Evolutionary conservation across 352 stramenopile species (phyloP).

Genomic region (Globisporangium lucens): DNA sequence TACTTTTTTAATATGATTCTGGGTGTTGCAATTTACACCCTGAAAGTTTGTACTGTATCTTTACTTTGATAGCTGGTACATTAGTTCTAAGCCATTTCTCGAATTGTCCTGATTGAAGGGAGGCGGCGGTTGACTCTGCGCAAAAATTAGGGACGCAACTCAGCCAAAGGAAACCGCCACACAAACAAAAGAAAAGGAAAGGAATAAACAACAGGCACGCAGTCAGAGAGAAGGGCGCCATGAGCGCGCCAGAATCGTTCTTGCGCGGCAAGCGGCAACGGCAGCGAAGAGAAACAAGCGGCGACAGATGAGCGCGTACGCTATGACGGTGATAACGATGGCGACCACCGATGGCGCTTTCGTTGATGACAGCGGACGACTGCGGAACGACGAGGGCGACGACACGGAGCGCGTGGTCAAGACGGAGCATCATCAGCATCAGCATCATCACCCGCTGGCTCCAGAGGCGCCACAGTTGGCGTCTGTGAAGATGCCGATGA

Average conservation of each 20-base stretch:
- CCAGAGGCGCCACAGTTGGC: not conserved
- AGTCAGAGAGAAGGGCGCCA: not conserved
- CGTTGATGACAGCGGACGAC: not conserved
- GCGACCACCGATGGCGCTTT: not conserved
- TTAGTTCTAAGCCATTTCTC: no score
- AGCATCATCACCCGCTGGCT: not conserved
- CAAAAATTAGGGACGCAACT: not conserved
- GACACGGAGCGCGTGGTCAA: not conserved
- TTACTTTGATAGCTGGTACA: no score
- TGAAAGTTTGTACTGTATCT: no score
- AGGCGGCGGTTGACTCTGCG: no score
- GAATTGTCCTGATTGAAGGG: no score
- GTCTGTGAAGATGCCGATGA: not conserved
- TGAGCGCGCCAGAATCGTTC: not conserved
- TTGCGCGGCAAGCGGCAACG: not conserved
- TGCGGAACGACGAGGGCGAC: not conserved
- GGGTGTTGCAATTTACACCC: no score
- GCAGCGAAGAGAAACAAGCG: not conserved
- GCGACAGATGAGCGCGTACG: not conserved
- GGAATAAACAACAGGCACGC: not conserved
- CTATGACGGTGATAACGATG: not conserved
- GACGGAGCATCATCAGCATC: not conserved
- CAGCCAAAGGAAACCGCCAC: not conserved
- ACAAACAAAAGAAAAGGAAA: not conserved
- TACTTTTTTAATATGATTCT: no score